Evolutionary conservation across 345 rosid genomes (phyloP).

Genomic region (Cochlearia excelsa): DNA sequence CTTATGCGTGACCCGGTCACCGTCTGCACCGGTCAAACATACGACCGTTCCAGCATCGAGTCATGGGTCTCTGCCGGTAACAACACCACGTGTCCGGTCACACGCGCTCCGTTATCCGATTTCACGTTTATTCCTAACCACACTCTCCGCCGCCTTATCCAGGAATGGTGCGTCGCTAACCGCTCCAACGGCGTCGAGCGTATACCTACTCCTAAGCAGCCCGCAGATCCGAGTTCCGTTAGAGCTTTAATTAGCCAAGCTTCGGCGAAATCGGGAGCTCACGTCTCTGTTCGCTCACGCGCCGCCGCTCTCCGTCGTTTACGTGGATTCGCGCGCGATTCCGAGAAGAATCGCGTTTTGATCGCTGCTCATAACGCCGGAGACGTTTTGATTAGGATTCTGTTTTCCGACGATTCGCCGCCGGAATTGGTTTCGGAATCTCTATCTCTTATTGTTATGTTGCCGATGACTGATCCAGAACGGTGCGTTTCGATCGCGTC

Average conservation of each 20-base stretch:
- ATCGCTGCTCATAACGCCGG: slow-evolving; percentile 61
- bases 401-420: slow-evolving; percentile 42
- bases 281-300: slow-evolving; percentile 46
- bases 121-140: slow-evolving; percentile 93
- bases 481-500: slow-evolving; percentile 52
- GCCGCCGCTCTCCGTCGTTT: slow-evolving; percentile 76
- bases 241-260: slow-evolving; percentile 59
- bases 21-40: slow-evolving; percentile 87
- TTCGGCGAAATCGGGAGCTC: slow-evolving; percentile 40
- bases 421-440: slow-evolving; percentile 63
- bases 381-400: slow-evolving; percentile 40
- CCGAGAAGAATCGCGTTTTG: slow-evolving; percentile 69
- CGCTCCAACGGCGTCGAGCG: slow-evolving; percentile 74
- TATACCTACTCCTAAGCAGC: slow-evolving; percentile 94
- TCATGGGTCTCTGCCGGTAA: slow-evolving; percentile 94
- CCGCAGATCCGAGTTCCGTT: slow-evolving; percentile 74
- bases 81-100: slow-evolving; percentile 79
- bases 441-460: slow-evolving; percentile 59
- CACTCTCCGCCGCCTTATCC: slow-evolving; percentile 95
- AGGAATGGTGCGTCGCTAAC: slow-evolving; percentile 96
- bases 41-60: slow-evolving; percentile 94
- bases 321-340: slow-evolving; percentile 78
- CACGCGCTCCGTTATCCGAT: slow-evolving; percentile 66
- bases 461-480: slow-evolving; percentile 64
- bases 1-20: slow-evolving; percentile 98